Base-by-base conservation (phyloP, 78 protist genomes). In the Anaeramoeba ignava region DNA sequence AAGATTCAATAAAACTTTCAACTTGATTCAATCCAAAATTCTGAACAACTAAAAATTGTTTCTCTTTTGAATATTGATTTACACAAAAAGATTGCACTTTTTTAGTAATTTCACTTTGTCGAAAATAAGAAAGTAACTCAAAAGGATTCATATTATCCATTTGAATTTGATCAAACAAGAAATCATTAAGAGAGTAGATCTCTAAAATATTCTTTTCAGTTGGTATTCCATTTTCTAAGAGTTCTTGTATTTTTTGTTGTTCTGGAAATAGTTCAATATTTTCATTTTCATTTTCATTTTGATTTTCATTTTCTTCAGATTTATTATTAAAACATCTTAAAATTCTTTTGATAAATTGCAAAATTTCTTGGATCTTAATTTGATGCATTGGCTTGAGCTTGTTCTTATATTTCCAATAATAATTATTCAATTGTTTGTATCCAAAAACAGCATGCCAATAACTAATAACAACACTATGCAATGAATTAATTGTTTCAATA, bases 91-190 rank as follows among this genome's bases (percentile, higher is more conserved):
- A 84, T 31, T 84, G 78, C 37, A 90, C 82, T 82, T 90, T 90
- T 79, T 84, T 40, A 79, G 42, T 23, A 31, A 90, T 31, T 23
- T 86, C 73, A 12, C 84, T 42, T 78, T 79, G 54, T 38, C 39
- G 33, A 39, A 86, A 42, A 38, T 82, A 90, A 23, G 0, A 2
- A 8, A 1, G 41, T 39, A 91, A 78, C 2, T 87, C 40, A 34
- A 54, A 89, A 1, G 88, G 1, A 38, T 91, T 86, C 80, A 91
- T 2, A 40, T 86, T 0, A 39, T 91, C 92, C 31, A 91, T 0
- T 27, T 33, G 31, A 12, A 36, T 0, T 34, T 17, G 8, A 54
- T n/a, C 37, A 42, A 78, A 83, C 3, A 87, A 17, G 39, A 91
- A 83, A 31, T 38, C 80, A 3, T 86, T 90, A 33, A 82, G 40